phyloP scores from a whole-genome alignment of 371 early-diverging fungal species.

The Mortierella sp. region DNA sequence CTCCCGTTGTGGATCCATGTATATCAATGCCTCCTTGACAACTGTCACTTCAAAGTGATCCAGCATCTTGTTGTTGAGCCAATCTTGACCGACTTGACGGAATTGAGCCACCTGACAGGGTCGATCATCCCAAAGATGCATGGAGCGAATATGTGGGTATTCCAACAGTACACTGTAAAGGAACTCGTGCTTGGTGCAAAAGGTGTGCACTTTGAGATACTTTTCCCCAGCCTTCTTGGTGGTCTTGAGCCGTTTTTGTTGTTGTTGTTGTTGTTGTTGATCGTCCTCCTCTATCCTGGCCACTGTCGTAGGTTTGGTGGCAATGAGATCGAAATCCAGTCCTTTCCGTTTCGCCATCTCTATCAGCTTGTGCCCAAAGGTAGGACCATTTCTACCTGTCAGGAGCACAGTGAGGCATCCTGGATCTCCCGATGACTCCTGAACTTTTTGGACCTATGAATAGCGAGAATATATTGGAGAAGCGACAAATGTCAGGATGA shows the following conservation, averaged over 20 bases:
- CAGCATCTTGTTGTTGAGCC: constrained; percentile 40
- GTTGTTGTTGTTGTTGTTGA: constrained; percentile 2
- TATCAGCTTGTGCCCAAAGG: constrained; percentile 33
- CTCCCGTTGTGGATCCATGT: constrained; percentile 39
- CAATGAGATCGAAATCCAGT: constrained; percentile 44
- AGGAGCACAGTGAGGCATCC: constrained; percentile 44
- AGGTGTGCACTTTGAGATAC: constrained; percentile 50
- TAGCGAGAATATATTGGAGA: too few species aligned
- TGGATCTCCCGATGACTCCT: constrained; percentile 31
- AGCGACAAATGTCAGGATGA: too few species aligned
- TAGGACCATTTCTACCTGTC: constrained; percentile 49
- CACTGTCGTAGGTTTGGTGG: constrained; percentile 52
- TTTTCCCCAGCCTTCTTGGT: too few species aligned
- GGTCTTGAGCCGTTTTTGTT: constrained; percentile 1
- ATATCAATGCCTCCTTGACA: constrained; percentile 32
- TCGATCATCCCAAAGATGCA: constrained; percentile 50
- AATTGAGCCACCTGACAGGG: constrained; percentile 46
- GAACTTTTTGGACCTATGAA: constrained; percentile 38
- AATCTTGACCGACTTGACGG: constrained; percentile 42
- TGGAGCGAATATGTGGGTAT: constrained; percentile 30
- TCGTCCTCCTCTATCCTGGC: constrained; percentile 17
- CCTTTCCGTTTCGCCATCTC: constrained; percentile 32
- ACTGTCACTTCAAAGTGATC: constrained; percentile 36
- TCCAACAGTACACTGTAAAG: constrained; percentile 46
- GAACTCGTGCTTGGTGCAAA: constrained; percentile 51